Percentiles rank a stretch among this genome's conserved stretches.
Evolutionary conservation across 2,329 filamentous ascomycete genomes (phyloP).

Genomic region (Dactylellina haptotyla): DNA sequence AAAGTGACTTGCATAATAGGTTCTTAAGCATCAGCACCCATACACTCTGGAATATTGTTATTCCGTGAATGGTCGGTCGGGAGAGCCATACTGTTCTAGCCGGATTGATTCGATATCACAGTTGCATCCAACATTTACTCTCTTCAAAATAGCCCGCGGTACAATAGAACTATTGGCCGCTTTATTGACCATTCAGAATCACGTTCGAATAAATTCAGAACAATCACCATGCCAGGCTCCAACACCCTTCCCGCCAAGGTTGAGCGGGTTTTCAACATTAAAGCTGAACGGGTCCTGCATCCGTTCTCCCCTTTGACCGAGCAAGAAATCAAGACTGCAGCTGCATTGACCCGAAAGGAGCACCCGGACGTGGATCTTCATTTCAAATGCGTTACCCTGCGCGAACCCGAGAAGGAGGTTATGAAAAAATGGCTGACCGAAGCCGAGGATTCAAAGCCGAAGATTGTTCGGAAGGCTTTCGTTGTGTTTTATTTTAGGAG

Average conservation of each 20-base stretch:
- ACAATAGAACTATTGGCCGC: too few species aligned
- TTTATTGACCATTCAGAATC: too few species aligned
- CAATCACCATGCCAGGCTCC: slow-evolving; percentile 37
- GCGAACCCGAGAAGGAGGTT: slow-evolving; percentile 68
- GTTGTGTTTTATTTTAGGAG: slow-evolving; percentile 70
- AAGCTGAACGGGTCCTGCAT: slow-evolving; percentile 61
- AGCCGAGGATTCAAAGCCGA: slow-evolving; percentile 62
- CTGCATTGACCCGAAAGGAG: slow-evolving; percentile 65
- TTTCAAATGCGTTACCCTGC: slow-evolving; percentile 72
- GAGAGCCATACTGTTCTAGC: neutral
- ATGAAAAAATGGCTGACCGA: slow-evolving; percentile 66
- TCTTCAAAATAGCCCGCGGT: neutral
- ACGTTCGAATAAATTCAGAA: neutral
- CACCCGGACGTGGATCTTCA: slow-evolving; percentile 70
- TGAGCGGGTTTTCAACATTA: slow-evolving; percentile 45
- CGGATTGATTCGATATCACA: neutral
- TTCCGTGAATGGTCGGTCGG: slow-evolving; percentile 12
- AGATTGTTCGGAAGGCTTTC: slow-evolving; percentile 66
- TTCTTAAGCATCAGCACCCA: neutral
- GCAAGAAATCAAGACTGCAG: slow-evolving; percentile 68
- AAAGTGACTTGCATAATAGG: too few species aligned
- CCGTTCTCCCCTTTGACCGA: slow-evolving; percentile 70
- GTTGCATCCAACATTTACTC: slow-evolving; percentile 1
- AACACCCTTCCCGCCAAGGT: slow-evolving; percentile 48
- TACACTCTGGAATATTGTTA: slow-evolving; percentile 32